phyloP scores from a whole-genome alignment of 257 asterid genomes.

The Voacanga thouarsii region DNA sequence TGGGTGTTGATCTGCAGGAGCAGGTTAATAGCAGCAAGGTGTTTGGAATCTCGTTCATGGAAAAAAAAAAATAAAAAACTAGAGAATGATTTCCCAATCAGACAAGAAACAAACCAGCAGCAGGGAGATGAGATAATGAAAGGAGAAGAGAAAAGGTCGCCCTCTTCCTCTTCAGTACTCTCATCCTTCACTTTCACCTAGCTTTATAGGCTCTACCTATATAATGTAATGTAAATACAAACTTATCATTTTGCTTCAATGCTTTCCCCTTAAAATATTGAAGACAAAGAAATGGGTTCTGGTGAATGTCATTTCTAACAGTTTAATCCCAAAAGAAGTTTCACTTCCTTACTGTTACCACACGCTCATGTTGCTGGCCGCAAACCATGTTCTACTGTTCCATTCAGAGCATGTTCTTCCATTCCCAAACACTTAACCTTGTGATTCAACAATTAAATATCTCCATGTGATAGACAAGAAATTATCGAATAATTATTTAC shows the following conservation, averaged over 20 bases:
- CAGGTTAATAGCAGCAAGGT: slow-evolving; percentile 1
- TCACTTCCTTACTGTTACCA: too few relatives aligned
- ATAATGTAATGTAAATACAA: slow-evolving; percentile 24
- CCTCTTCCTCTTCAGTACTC: slow-evolving; percentile 44
- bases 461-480: too few relatives aligned
- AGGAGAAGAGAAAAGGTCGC: slow-evolving; percentile 46
- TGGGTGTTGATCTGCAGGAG: neutral
- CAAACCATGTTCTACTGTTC: too few relatives aligned
- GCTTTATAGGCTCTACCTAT: slow-evolving; percentile 24
- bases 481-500: too few relatives aligned
- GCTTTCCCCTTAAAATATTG: slow-evolving; percentile 16
- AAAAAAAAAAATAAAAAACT: neutral
- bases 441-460: too few relatives aligned
- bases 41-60: slow-evolving; percentile 28
- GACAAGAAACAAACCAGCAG: slow-evolving; percentile 36
- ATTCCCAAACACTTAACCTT: too few relatives aligned
- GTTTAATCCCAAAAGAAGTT: neutral
- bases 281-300: slow-evolving; percentile 20
- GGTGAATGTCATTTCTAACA: slow-evolving; percentile 36
- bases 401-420: too few relatives aligned
- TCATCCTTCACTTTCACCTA: slow-evolving; percentile 62
- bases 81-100: slow-evolving; percentile 35
- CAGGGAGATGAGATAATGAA: slow-evolving; percentile 55
- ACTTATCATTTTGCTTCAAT: slow-evolving; percentile 31
- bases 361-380: too few relatives aligned